Percentiles rank a stretch among this genome's conserved stretches.
Conservation (phyloP, 2,329 filamentous ascomycete genomes). For the Alternaria triticina region DNA sequence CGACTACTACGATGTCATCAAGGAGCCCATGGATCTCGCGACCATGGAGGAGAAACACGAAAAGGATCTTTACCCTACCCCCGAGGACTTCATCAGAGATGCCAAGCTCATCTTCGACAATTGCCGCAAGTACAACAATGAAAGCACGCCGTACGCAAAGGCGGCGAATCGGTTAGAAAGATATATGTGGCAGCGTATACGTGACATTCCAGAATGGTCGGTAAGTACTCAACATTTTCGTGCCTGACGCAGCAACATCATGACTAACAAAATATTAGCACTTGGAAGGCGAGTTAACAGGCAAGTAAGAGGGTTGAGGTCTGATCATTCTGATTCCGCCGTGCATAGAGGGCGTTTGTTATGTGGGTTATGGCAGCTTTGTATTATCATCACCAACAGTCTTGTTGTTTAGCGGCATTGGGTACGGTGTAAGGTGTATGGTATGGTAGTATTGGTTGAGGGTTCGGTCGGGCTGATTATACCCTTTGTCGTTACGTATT, state of each 20-base stretch:
- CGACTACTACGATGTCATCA: conserved; percentile 99
- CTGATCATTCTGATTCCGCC: not conserved
- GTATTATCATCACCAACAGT: not conserved
- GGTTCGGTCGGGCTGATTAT: conserved; percentile 6
- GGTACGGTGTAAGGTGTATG: conserved; percentile 17
- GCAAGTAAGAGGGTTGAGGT: conserved; percentile 22
- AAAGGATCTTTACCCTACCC: conserved; percentile 86
- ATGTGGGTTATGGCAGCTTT: not conserved
- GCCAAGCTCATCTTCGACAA: conserved; percentile 91
- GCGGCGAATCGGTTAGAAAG: conserved; percentile 91
- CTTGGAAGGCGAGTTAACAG: conserved; percentile 39
- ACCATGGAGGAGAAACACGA: conserved; percentile 98
- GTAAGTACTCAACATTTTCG: conserved; percentile 24
- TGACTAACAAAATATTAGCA: conserved; percentile 26
- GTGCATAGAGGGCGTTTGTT: not conserved
- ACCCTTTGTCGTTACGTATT: conserved; percentile 9
- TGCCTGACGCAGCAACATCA: not conserved
- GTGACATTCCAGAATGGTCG: conserved; percentile 87
- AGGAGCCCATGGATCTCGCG: conserved; percentile 93
- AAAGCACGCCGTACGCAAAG: conserved; percentile 93
- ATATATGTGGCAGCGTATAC: conserved; percentile 93
- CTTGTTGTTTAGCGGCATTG: conserved; percentile 23
- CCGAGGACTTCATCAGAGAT: conserved; percentile 91
- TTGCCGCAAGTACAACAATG: conserved; percentile 94
- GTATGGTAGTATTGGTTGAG: not conserved